A percentile compares a stretch with the other conserved stretches of the same genome.
phyloP scores from a whole-genome alignment of 2,329 filamentous ascomycete species.

The Colletotrichum cereale region DNA sequence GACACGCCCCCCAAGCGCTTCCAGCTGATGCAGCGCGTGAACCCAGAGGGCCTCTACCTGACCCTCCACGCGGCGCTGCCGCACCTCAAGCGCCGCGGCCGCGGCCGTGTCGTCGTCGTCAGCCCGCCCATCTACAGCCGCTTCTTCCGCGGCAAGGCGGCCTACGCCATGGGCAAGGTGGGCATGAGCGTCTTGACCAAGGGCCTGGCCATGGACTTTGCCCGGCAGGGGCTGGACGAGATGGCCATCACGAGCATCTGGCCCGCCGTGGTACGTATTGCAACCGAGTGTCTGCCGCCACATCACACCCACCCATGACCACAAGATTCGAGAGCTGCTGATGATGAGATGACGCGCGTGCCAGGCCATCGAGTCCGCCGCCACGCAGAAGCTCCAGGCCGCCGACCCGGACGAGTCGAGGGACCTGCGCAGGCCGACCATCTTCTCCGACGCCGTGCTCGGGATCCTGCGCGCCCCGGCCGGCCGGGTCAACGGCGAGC shows the following conservation, averaged over 20 bases:
- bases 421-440: constrained; percentile 76
- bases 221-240: constrained; percentile 70
- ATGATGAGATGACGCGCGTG: background rate
- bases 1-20: constrained; percentile 80
- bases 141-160: constrained; percentile 88
- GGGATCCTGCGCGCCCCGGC: constrained; percentile 75
- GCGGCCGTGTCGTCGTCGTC: constrained; percentile 80
- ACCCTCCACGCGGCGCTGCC: constrained; percentile 77
- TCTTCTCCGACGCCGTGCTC: constrained; percentile 85
- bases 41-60: constrained; percentile 81
- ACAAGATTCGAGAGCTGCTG: background rate
- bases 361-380: constrained; percentile 78
- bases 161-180: constrained; percentile 84
- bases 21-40: constrained; percentile 81
- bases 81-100: constrained; percentile 65
- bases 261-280: constrained; percentile 75
- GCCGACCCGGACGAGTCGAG: constrained; percentile 59
- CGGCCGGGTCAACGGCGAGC: constrained; percentile 74
- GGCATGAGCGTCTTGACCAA: constrained; percentile 86
- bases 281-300: background rate
- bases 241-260: constrained; percentile 88
- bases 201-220: constrained; percentile 85
- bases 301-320: background rate
- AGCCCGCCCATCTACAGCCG: constrained; percentile 87
- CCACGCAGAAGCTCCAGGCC: constrained; percentile 69